Percentiles rank a stretch among this genome's conserved stretches.
Evolutionary conservation across 2,329 filamentous ascomycete genomes (phyloP).

Genomic region (Hypomyces perniciosus): DNA sequence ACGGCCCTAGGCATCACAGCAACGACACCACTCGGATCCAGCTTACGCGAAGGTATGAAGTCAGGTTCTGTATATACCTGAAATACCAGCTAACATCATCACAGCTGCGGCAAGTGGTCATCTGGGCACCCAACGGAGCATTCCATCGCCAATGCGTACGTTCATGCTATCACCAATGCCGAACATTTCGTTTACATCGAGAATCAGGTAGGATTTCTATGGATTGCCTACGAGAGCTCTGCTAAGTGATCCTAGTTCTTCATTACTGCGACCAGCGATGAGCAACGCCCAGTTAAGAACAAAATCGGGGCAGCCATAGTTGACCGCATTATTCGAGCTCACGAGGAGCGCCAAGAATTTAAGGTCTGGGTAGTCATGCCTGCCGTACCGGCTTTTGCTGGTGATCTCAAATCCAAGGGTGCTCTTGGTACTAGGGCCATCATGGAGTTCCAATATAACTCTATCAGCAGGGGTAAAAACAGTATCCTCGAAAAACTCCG

Average conservation of each 20-base stretch:
- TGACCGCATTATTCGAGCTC: slow-evolving; percentile 67
- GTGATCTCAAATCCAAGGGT: slow-evolving; percentile 66
- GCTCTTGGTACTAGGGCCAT: slow-evolving; percentile 75
- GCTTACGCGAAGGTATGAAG: slow-evolving; percentile 41
- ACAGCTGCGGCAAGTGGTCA: slow-evolving; percentile 46
- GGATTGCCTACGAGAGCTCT: rapidly evolving
- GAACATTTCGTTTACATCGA: slow-evolving; percentile 75
- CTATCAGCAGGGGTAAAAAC: slow-evolving; percentile 69
- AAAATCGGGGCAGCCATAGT: slow-evolving; percentile 74
- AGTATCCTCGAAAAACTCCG: slow-evolving; percentile 70
- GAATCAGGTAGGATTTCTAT: slow-evolving; percentile 48
- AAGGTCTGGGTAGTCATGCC: slow-evolving; percentile 74
- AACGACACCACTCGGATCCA: slow-evolving; percentile 38
- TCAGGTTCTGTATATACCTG: neutral
- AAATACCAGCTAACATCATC: neutral
- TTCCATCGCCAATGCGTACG: slow-evolving; percentile 82
- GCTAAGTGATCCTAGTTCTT: slow-evolving; percentile 55
- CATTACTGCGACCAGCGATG: slow-evolving; percentile 69
- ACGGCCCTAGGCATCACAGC: slow-evolving; percentile 14
- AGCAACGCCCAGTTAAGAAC: slow-evolving; percentile 68
- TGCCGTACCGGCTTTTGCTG: slow-evolving; percentile 74
- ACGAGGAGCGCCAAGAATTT: slow-evolving; percentile 59
- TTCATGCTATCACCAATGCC: slow-evolving; percentile 61
- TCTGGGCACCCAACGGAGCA: slow-evolving; percentile 53
- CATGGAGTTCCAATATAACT: slow-evolving; percentile 82